phyloP scores from a whole-genome alignment of 257 asterid species.

The Solanum chmielewskii region DNA sequence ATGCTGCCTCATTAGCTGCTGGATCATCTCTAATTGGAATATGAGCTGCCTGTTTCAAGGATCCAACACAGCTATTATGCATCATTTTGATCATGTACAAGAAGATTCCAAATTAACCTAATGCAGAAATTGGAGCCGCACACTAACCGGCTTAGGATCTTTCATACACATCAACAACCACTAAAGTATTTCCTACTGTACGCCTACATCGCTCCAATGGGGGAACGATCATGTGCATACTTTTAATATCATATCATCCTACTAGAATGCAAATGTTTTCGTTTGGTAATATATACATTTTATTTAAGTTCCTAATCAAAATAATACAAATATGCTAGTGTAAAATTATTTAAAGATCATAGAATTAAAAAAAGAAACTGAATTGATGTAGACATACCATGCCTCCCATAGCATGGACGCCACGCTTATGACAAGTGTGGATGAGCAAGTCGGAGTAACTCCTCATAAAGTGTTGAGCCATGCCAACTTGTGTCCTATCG shows the following conservation, averaged over 20 bases:
- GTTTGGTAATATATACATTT: background rate
- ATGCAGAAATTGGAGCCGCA: background rate
- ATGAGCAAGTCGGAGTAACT: slow-evolving; percentile 88
- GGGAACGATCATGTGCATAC: background rate
- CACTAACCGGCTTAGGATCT: background rate
- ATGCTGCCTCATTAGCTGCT: slow-evolving; percentile 68
- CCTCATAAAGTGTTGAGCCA: slow-evolving; percentile 87
- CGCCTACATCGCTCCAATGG: background rate
- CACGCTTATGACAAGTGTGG: slow-evolving; percentile 75
- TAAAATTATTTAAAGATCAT: background rate
- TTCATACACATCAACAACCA: background rate
- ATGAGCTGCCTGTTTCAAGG: slow-evolving; percentile 71
- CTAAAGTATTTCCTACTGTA: background rate
- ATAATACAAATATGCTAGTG: background rate
- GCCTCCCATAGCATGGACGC: slow-evolving; percentile 99
- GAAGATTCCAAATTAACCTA: background rate
- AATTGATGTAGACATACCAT: slow-evolving; percentile 33
- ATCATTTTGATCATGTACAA: background rate
- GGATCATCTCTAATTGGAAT: slow-evolving; percentile 81
- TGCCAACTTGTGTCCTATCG: slow-evolving; percentile 79
- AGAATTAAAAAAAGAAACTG: background rate
- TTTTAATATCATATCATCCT: background rate
- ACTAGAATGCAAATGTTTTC: background rate
- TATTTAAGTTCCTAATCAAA: background rate
- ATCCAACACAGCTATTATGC: background rate